Evolutionary conservation across 2,329 filamentous ascomycete genomes (phyloP), one percentile per base, ranked within the genome.

Genomic region (Nothopassalora personata): DNA sequence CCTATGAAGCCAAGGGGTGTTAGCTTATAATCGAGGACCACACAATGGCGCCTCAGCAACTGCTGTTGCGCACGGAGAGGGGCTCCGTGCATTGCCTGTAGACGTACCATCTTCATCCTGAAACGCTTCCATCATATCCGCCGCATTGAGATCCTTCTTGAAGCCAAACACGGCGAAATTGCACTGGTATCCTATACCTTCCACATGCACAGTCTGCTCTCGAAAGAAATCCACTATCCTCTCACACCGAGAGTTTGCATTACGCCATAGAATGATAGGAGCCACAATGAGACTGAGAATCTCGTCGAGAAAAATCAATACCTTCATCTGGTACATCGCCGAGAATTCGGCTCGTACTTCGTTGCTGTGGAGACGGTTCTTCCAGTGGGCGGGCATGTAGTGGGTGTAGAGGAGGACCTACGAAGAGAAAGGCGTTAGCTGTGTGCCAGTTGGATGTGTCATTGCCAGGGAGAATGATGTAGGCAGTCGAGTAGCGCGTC

Each of bases 91-190:
- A 23, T 23, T 23, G 23, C 23, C 23, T 23, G 23, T 23, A 23
- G 23, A 23, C 23, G 23, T 23, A 23, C 23, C 72, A 56, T 67
- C 74, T 65, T 59, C 75, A 74, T 66, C 73, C 60, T 61, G 73
- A 64, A 66, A 62, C 23, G 68, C 66, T 9, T 65, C 66, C 1
- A 66, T 75, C 10, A 74, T 75, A 53, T 74, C 71, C 48, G 73
- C 71, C 4, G 76, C 76, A 64, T 81, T 81, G 51, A 83, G 81
- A 23, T 87, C 89, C 72, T 91, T 93, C 74, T 96, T 92, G 77
- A 97, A 97, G 64, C 97, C 90, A 69, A 99, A 99, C 36, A 96
- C 91, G 3, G 94, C 94, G 76, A 97, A 97, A 1, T 93, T 97
- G 74, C 94, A 99, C 10, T 97, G 91, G 65, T 97, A 93, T 23